A percentile compares a stretch with the other conserved stretches of the same genome.
These are phyloP conservation scores for Crataegus laevigata DNA, from an alignment of 306 rosid species.

Conservation along the genomic window DNA sequence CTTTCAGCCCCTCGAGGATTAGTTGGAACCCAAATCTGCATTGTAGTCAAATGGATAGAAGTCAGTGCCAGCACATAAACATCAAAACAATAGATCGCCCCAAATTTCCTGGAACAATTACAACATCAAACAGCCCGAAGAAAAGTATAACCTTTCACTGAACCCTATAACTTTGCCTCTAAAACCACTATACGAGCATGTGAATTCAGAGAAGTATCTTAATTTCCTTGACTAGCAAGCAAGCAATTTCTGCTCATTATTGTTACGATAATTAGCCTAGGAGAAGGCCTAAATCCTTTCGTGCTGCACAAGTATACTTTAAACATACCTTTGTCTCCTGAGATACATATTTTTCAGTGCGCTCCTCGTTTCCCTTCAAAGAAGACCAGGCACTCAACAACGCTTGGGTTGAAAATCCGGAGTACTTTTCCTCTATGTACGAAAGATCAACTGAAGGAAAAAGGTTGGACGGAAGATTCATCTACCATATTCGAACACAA, in stretches of 20 bases:
- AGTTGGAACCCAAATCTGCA: conserved; percentile 84
- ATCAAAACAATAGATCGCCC: not conserved
- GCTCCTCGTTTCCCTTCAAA: conserved; percentile 31
- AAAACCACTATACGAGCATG: not conserved
- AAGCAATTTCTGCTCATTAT: not conserved
- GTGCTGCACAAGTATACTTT: not conserved
- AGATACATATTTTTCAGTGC: conserved; percentile 6
- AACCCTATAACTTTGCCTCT: not conserved
- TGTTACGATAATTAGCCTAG: not conserved
- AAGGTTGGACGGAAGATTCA: conserved; percentile 61
- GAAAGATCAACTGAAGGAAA: conserved; percentile 71
- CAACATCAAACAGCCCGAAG: not conserved
- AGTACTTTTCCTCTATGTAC: conserved; percentile 58
- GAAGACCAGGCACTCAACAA: conserved; percentile 61
- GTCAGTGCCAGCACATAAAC: conserved; percentile 19
- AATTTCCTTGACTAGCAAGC: not conserved
- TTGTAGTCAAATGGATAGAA: conserved; percentile 18
- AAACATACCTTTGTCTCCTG: conserved; percentile 41
- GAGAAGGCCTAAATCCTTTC: not conserved
- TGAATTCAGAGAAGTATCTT: not conserved
- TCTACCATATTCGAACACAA: conserved; percentile 29
- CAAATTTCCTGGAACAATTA: not conserved
- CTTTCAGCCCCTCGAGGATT: conserved; percentile 92
- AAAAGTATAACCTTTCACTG: not conserved
- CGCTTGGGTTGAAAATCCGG: conserved; percentile 44